Conservation (phyloP, 768 basidiomycete species). For the Agrocybe chaxingu region DNA sequence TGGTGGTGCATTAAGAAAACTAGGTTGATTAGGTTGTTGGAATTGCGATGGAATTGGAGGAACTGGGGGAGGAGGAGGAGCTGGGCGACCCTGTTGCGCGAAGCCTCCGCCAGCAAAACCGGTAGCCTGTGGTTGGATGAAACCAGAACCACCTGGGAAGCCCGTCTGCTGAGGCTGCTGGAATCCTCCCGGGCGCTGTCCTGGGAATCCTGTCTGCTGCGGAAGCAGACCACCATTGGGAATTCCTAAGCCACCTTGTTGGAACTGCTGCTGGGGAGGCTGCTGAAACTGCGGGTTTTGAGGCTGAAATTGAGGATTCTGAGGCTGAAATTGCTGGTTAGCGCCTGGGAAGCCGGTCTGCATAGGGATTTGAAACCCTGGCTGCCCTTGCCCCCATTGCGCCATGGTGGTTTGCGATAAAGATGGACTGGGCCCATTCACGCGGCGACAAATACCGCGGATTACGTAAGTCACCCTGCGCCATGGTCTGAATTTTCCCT, state of each 20-base stretch:
- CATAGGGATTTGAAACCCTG: constrained; percentile 69
- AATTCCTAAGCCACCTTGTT: constrained; percentile 30
- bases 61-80: constrained; percentile 46
- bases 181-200: constrained; percentile 38
- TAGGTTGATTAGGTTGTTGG: constrained; percentile 45
- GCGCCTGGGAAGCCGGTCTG: constrained; percentile 61
- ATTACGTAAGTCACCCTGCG: constrained; percentile 18
- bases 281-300: constrained; percentile 39
- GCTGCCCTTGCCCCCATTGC: constrained; percentile 71
- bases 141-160: constrained; percentile 37
- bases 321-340: constrained; percentile 42
- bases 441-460: constrained; percentile 15
- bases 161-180: constrained; percentile 65
- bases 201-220: constrained; percentile 62
- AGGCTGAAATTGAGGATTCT: constrained; percentile 41
- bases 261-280: constrained; percentile 31
- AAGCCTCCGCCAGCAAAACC: constrained; percentile 42
- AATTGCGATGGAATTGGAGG: constrained; percentile 63
- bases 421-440: constrained; percentile 13
- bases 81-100: constrained; percentile 42
- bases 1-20: constrained; percentile 39
- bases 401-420: constrained; percentile 51
- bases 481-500: background rate
- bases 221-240: constrained; percentile 43
- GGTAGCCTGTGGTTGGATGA: constrained; percentile 51